Conservation (phyloP, 2,329 filamentous ascomycete genomes). For the Mycosphaerella arachidis region DNA sequence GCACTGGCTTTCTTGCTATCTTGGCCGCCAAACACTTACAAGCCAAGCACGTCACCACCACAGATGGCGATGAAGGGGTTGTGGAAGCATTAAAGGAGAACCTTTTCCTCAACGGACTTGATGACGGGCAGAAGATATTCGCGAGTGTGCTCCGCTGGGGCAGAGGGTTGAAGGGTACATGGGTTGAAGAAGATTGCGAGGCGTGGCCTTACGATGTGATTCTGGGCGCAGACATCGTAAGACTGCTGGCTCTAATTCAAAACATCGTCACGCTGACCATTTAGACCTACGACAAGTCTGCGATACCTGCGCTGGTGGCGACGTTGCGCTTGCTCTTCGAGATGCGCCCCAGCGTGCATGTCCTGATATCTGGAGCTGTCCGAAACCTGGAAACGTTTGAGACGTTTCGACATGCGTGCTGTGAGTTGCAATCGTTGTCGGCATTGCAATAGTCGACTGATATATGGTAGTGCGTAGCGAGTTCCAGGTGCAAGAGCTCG, state of each 20-base stretch:
- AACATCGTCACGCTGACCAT: constrained; percentile 9
- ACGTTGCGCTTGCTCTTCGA: constrained; percentile 61
- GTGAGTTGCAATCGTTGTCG: constrained; percentile 32
- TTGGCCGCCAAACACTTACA: constrained; percentile 65
- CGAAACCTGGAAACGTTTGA: constrained; percentile 66
- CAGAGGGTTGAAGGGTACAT: constrained; percentile 53
- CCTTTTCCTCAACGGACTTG: constrained; percentile 62
- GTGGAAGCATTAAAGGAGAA: constrained; percentile 64
- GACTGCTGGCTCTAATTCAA: constrained; percentile 18
- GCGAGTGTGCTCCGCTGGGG: constrained; percentile 63
- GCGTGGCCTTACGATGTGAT: constrained; percentile 55
- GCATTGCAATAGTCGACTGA: not conserved
- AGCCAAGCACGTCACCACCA: constrained; percentile 58
- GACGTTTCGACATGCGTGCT: constrained; percentile 58
- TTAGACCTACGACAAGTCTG: constrained; percentile 64
- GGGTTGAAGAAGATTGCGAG: constrained; percentile 51
- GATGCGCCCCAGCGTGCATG: constrained; percentile 51
- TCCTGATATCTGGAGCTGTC: constrained; percentile 67
- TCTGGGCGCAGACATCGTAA: constrained; percentile 67
- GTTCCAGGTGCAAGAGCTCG: constrained; percentile 31
- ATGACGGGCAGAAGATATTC: constrained; percentile 44
- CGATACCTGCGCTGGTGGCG: constrained; percentile 59
- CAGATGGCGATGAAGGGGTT: constrained; percentile 70
- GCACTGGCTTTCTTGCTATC: constrained; percentile 62
- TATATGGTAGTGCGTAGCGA: constrained; percentile 26